Base-by-base conservation (phyloP, 148 eudicot genomes). In the Spergularia marina region DNA sequence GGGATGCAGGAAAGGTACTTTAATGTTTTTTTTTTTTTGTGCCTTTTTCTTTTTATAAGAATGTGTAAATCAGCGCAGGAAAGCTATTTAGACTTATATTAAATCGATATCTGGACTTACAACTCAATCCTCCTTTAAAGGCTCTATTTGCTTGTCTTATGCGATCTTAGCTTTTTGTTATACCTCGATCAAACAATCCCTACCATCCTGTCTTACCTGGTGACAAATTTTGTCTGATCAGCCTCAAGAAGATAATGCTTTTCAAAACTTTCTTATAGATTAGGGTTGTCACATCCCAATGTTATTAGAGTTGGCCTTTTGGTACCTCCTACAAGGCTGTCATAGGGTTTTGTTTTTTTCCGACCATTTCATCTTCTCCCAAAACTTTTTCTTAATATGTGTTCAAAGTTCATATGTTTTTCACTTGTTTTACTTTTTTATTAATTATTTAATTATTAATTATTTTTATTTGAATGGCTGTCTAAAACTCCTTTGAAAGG, bases 1-100 rank as follows among this genome's bases (percentile, higher is more conserved):
- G 98, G 98, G 73, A 94, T 94, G 98, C 88, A 86, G 78, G 98
- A 94, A 83, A 94, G 98, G 98, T 93, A 80, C 60, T 6, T 30
- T 12, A 6, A 16, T 36, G 23, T 18, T 64, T 10, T 36, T 55
- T 58, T 44, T 39, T 69, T 69, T 34, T 41, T 69, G 20, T 60
- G 34, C 52, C 54, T 53, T 47, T 6, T 13, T 47, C 54, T 39
- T 47, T 7, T 13, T 47, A 44, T 6, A 44, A 4, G 36, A 30
- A 36, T 39, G n/a, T 72, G 64, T 18, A 23, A 7, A 20, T 13
- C 4, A 18, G 10, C 3, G 47, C 18, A 7, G 4, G 3, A 72
- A 52, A 30, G 18, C 44, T 16, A 53, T 23, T 12, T 70, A 9
- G 7, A 44, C 49, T 44, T 44, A 9, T 6, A 44, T 4, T 44